A percentile compares a stretch with the other conserved stretches of the same genome.
Evolutionary conservation across 2,329 filamentous ascomycete genomes (phyloP).

Genomic region (Aureobasidium sp.): DNA sequence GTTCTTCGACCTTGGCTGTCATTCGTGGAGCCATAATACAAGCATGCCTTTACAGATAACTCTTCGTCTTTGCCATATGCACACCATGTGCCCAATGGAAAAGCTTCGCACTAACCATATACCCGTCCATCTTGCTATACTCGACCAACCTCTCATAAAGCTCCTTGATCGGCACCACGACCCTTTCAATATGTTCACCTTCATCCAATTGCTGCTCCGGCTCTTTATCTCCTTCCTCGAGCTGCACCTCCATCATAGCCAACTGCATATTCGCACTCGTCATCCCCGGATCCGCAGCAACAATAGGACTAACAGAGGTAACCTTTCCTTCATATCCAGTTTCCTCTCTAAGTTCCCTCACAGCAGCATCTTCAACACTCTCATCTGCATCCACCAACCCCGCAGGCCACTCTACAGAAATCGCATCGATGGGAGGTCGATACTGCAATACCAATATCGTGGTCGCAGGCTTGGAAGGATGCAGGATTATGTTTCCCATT

Average conservation of each 20-base stretch:
- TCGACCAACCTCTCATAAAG: slow-evolving; percentile 48
- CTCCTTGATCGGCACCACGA: slow-evolving; percentile 50
- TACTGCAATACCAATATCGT: slow-evolving; percentile 54
- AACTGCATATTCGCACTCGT: slow-evolving; percentile 34
- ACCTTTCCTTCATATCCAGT: slow-evolving; percentile 54
- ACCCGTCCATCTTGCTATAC: slow-evolving; percentile 42
- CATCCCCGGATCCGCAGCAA: slow-evolving; percentile 53
- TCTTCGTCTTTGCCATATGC: slow-evolving; percentile 30
- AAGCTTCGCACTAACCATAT: slow-evolving; percentile 50
- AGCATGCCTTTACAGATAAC: not conserved
- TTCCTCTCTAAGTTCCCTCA: slow-evolving; percentile 54
- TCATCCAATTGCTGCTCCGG: slow-evolving; percentile 54
- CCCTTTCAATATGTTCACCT: slow-evolving; percentile 53
- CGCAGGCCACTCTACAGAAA: slow-evolving; percentile 54
- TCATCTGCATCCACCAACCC: slow-evolving; percentile 53
- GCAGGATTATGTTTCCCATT: slow-evolving; percentile 47
- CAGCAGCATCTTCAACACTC: slow-evolving; percentile 47
- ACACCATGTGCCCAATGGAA: slow-evolving; percentile 56
- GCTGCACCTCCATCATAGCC: slow-evolving; percentile 52
- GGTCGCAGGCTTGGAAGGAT: slow-evolving; percentile 38
- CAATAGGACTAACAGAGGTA: slow-evolving; percentile 48
- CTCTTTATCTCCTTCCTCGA: slow-evolving; percentile 43
- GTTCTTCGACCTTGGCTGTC: too few relatives aligned
- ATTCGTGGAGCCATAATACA: too few relatives aligned
- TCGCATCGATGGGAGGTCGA: slow-evolving; percentile 50